phyloP scores from a whole-genome alignment of 2,329 filamentous ascomycete species.

The Monilinia polystroma region DNA sequence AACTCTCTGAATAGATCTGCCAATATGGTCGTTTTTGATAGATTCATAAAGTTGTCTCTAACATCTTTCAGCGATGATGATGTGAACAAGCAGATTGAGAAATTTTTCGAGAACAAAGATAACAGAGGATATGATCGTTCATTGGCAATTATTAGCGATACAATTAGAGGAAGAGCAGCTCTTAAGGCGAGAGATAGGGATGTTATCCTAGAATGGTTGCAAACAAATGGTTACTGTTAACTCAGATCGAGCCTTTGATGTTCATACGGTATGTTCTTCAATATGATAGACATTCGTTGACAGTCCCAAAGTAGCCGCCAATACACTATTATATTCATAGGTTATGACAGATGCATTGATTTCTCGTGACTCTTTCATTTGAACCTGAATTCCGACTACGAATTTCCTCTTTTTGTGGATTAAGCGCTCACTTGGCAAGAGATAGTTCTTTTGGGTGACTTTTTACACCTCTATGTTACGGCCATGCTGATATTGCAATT shows the following conservation, averaged over 20 bases:
- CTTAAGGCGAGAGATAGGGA: slow-evolving; percentile 77
- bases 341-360: background rate
- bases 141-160: slow-evolving; percentile 80
- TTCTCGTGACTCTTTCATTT: no score
- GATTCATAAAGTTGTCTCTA: slow-evolving; percentile 77
- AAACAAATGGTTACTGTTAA: slow-evolving; percentile 53
- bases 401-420: background rate
- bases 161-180: slow-evolving; percentile 75
- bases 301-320: background rate
- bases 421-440: background rate
- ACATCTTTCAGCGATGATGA: slow-evolving; percentile 73
- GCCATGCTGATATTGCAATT: background rate
- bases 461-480: background rate
- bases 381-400: background rate
- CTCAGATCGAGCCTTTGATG: background rate
- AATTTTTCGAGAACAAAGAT: slow-evolving; percentile 85
- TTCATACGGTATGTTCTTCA: background rate
- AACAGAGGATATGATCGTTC: slow-evolving; percentile 84
- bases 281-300: background rate
- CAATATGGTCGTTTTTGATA: slow-evolving; percentile 86
- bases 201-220: slow-evolving; percentile 77
- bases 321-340: background rate
- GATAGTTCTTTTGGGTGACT: background rate
- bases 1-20: slow-evolving; percentile 44
- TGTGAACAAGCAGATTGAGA: slow-evolving; percentile 71